Evolutionary conservation across 768 basidiomycete species (phyloP).

Genomic region (Leccinum boreale): DNA sequence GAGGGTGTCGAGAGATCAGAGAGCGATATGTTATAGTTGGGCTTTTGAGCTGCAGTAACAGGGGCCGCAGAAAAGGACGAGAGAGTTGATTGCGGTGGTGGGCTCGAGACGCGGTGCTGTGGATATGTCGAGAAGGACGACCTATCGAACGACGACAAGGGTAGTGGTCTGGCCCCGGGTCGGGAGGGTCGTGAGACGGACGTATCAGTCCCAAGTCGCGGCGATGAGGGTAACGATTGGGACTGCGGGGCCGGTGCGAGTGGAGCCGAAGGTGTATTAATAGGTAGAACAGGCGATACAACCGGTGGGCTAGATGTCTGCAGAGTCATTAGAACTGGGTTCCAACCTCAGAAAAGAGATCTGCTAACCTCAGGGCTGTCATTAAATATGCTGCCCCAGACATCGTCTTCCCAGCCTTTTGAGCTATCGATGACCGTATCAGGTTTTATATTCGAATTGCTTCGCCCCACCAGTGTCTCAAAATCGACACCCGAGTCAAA

Average conservation of each 20-base stretch:
- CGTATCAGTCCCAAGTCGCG: conserved; percentile 32
- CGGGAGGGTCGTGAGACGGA: conserved; percentile 34
- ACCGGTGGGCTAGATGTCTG: conserved; percentile 17
- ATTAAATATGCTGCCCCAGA: conserved; percentile 79
- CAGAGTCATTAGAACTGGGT: conserved; percentile 2
- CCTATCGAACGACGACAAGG: conserved; percentile 35
- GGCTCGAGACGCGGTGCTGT: conserved; percentile 21
- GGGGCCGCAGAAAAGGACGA: conserved; percentile 10
- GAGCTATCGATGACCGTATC: conserved; percentile 38
- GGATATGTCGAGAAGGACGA: conserved; percentile 24
- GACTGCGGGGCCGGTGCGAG: conserved; percentile 16
- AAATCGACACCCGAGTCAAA: conserved; percentile 71
- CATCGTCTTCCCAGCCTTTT: conserved; percentile 73
- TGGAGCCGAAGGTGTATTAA: conserved; percentile 13
- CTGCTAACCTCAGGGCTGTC: conserved; percentile 32
- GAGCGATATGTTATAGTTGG: conserved; percentile 59
- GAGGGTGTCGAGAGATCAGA: conserved; percentile 28
- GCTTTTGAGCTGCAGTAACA: conserved; percentile 30
- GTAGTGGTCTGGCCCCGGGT: conserved; percentile 36
- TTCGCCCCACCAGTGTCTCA: conserved; percentile 75
- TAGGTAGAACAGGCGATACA: conserved; percentile 12
- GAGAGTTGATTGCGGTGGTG: conserved; percentile 17
- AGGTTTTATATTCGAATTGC: conserved; percentile 44
- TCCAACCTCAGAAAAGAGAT: neutral
- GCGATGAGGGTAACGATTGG: conserved; percentile 40